Percentiles rank a stretch among this genome's conserved stretches.
Conservation (phyloP, 768 basidiomycete species). For the Suillus decipiens region DNA sequence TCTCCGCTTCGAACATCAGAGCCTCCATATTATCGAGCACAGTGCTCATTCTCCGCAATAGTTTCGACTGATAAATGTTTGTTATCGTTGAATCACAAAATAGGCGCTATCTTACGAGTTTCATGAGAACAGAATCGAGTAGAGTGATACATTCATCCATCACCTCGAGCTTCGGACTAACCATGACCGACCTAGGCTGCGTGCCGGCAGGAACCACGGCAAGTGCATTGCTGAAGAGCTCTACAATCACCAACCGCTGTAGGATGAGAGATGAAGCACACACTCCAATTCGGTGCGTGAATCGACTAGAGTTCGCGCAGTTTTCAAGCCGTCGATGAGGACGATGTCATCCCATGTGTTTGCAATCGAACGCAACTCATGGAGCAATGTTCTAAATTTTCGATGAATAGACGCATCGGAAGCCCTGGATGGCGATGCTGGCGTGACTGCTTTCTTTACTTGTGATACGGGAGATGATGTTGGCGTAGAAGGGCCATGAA, state of each 20-base stretch:
- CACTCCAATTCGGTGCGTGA: conserved; percentile 85
- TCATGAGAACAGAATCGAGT: conserved; percentile 56
- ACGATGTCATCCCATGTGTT: conserved; percentile 86
- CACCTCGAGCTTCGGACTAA: conserved; percentile 61
- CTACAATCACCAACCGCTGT: background rate
- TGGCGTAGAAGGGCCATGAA: conserved; percentile 79
- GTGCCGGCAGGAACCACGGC: conserved; percentile 50
- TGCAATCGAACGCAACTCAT: conserved; percentile 62
- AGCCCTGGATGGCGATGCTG: conserved; percentile 42
- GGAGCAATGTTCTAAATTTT: conserved; percentile 65
- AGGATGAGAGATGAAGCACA: conserved; percentile 26
- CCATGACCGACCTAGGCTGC: conserved; percentile 58
- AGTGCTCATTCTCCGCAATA: conserved; percentile 64
- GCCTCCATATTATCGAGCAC: conserved; percentile 66
- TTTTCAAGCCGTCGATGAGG: conserved; percentile 74
- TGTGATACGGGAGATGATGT: conserved; percentile 61
- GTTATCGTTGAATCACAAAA: background rate
- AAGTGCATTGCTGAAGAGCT: conserved; percentile 57
- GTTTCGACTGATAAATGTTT: conserved; percentile 53
- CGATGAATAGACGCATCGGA: conserved; percentile 81
- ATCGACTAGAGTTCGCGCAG: conserved; percentile 72
- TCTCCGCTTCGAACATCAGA: conserved; percentile 68
- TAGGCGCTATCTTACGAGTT: conserved; percentile 55
- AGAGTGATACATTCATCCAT: conserved; percentile 69
- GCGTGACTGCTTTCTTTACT: conserved; percentile 38